A percentile compares a stretch with the other conserved stretches of the same genome.
Evolutionary conservation across 2,329 filamentous ascomycete genomes (phyloP).

Genomic region (Aspergillus aculeatinus): DNA sequence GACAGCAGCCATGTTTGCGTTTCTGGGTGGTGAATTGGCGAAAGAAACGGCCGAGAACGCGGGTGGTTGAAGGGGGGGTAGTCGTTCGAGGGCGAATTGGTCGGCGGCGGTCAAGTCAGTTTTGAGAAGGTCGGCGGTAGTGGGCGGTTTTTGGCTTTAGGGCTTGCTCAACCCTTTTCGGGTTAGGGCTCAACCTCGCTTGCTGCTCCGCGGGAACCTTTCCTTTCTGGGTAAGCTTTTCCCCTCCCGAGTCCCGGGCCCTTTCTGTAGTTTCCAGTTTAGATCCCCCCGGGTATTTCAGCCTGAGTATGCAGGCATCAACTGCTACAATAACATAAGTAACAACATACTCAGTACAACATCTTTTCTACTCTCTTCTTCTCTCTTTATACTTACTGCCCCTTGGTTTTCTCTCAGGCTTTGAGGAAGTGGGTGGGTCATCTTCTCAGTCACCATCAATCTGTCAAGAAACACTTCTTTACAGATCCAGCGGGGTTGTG

Average conservation of each 20-base stretch:
- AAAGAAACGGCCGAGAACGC: conserved; percentile 35
- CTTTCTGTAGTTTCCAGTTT: no score
- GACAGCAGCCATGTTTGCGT: conserved; percentile 51
- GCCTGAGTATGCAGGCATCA: background rate
- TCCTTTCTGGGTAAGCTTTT: conserved; percentile 20
- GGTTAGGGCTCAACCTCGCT: conserved; percentile 45
- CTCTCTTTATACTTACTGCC: background rate
- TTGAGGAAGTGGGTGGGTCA: no score
- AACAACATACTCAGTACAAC: background rate
- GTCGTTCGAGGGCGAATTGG: conserved; percentile 33
- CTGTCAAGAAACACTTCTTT: no score
- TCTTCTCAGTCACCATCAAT: no score
- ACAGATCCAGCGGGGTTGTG: background rate
- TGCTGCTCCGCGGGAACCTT: conserved; percentile 25
- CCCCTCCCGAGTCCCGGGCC: conserved; percentile 11
- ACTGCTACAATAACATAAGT: background rate
- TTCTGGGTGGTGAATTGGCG: conserved; percentile 36
- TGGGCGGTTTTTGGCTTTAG: conserved; percentile 40
- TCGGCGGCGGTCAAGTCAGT: conserved; percentile 30
- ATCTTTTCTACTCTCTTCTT: background rate
- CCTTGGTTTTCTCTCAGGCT: no score
- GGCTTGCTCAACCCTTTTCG: conserved; percentile 32
- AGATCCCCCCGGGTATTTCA: conserved; percentile 2
- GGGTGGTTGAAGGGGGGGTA: conserved; percentile 26
- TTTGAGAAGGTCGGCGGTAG: conserved; percentile 39